These are phyloP conservation scores for Brassica carinata DNA, from an alignment of 345 rosid genomes.

Conservation along the genomic window DNA sequence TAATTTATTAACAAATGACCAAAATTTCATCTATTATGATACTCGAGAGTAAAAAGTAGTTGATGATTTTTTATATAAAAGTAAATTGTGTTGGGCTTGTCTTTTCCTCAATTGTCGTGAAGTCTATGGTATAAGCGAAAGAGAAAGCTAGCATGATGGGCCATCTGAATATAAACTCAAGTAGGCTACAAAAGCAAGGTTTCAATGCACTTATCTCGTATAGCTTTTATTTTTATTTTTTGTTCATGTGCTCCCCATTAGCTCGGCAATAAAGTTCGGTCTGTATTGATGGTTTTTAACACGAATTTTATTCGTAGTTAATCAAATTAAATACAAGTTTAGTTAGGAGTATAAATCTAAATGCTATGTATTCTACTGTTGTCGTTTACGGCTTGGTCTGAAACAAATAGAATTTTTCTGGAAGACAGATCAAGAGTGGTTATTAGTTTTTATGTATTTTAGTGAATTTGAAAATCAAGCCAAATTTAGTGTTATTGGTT, in stretches of 20 bases:
- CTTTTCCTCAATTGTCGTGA: slow-evolving; percentile 38
- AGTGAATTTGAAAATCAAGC: no score
- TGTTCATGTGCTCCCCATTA: slow-evolving; percentile 38
- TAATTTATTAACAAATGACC: no score
- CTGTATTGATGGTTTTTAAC: slow-evolving; percentile 18
- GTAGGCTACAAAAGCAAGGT: slow-evolving; percentile 42
- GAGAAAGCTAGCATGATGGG: slow-evolving; percentile 38
- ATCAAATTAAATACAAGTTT: not conserved
- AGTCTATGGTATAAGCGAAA: slow-evolving; percentile 24
- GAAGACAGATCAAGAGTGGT: no score
- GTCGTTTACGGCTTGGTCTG: not conserved
- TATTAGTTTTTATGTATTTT: no score
- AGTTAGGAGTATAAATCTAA: not conserved
- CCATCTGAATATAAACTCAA: slow-evolving; percentile 25
- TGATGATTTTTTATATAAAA: slow-evolving; percentile 10
- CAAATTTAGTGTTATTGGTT: no score
- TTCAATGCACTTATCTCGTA: slow-evolving; percentile 35
- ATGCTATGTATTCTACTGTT: not conserved
- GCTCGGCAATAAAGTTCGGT: slow-evolving; percentile 30
- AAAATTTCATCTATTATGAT: no score
- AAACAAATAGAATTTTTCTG: no score
- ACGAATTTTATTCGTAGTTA: not conserved
- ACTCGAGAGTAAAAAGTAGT: not conserved
- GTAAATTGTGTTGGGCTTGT: slow-evolving; percentile 31
- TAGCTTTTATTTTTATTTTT: slow-evolving; percentile 26